Conservation (phyloP, 208 protist species). For the Crithidia brevicula region DNA sequence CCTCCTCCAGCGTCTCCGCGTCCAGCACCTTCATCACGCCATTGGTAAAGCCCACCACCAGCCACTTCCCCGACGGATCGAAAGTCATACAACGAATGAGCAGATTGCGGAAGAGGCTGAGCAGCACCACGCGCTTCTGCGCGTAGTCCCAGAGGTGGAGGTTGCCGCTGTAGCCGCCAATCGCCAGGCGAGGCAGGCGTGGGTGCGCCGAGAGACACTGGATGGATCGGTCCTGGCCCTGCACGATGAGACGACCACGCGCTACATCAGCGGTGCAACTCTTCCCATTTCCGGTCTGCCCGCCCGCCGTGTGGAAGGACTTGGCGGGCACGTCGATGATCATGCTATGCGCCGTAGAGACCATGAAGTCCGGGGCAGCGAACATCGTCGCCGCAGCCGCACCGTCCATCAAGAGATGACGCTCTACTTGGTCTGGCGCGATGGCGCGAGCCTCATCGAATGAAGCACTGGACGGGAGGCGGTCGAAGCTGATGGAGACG, state of each 20-base stretch:
- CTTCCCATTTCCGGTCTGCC: conserved; percentile 5
- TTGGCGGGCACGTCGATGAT: conserved; percentile 87
- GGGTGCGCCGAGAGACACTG: conserved; percentile 88
- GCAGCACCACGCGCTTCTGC: conserved; percentile 63
- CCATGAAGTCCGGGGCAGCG: conserved; percentile 89
- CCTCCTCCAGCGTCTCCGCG: conserved; percentile 81
- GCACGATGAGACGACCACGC: conserved; percentile 85
- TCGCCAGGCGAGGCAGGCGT: conserved; percentile 75
- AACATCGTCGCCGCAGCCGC: conserved; percentile 68
- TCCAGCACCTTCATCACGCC: conserved; percentile 93
- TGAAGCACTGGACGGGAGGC: conserved; percentile 20
- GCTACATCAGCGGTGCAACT: conserved; percentile 38
- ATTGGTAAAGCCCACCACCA: conserved; percentile 94
- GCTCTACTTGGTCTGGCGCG: conserved; percentile 39
- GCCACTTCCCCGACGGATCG: conserved; percentile 78
- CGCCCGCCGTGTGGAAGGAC: conserved; percentile 70
- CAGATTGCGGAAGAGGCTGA: conserved; percentile 84
- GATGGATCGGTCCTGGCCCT: conserved; percentile 89
- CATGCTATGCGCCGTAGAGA: conserved; percentile 90
- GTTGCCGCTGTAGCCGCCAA: conserved; percentile 86
- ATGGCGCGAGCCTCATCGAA: conserved; percentile 38
- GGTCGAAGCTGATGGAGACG: conserved; percentile 93
- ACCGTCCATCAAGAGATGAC: conserved; percentile 43
- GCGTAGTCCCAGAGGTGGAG: conserved; percentile 94
- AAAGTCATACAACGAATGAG: conserved; percentile 88